Evolutionary conservation across 805 yeast species (phyloP).

Genomic region (Candida succiphila): DNA sequence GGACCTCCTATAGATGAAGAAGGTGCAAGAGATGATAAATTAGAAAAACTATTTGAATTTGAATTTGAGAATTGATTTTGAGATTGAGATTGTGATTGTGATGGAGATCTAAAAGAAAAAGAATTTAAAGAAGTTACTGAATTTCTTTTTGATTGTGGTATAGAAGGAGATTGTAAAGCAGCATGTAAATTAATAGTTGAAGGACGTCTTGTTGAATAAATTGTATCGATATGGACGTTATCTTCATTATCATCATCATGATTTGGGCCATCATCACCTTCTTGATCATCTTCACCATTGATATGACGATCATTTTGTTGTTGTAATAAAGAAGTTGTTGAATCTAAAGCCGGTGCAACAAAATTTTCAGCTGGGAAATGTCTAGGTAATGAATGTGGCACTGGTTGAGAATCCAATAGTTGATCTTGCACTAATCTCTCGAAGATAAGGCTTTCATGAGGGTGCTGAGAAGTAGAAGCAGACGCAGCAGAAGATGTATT

Average conservation of each 20-base stretch:
- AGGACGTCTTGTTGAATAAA: constrained; percentile 35
- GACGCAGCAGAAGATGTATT: constrained; percentile 1
- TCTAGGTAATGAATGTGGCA: constrained; percentile 21
- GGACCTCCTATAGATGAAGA: constrained; percentile 1
- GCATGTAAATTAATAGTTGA: constrained; percentile 40
- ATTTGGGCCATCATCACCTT: not conserved
- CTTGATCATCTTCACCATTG: not conserved
- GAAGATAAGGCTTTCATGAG: constrained; percentile 40
- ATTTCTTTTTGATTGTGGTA: not conserved
- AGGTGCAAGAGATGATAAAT: constrained; percentile 3
- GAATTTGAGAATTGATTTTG: not conserved
- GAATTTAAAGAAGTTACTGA: not conserved
- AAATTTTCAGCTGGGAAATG: constrained; percentile 37
- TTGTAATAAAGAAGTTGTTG: constrained; percentile 20
- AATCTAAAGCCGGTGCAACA: constrained; percentile 47
- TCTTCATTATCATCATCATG: constrained; percentile 5
- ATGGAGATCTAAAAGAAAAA: not conserved
- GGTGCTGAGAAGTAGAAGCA: constrained; percentile 3
- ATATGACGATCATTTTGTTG: too few species aligned
- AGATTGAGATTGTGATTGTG: not conserved
- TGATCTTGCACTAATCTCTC: constrained; percentile 63
- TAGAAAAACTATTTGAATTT: constrained; percentile 6
- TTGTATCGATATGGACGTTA: constrained; percentile 31
- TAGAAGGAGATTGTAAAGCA: constrained; percentile 9
- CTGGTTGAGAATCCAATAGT: constrained; percentile 19